A percentile compares a stretch with the other conserved stretches of the same genome.
phyloP scores from a whole-genome alignment of 306 rosid species.

The Begonia masoniana region DNA sequence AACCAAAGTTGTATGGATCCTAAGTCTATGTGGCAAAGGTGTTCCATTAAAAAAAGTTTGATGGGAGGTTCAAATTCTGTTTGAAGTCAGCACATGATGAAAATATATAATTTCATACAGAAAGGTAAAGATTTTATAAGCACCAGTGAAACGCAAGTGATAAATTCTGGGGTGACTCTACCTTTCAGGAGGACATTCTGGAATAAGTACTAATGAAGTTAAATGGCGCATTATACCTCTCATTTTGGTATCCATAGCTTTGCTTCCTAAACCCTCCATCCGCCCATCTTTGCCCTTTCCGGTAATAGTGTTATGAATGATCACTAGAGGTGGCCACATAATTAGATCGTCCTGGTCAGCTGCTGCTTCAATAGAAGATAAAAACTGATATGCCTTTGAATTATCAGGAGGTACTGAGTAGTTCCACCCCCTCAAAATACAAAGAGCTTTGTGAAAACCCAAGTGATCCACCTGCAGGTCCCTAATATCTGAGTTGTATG shows the following conservation, averaged over 20 bases:
- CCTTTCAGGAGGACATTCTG: conserved; percentile 10
- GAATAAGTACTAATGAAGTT: conserved; percentile 21
- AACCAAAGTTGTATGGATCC: too few relatives aligned
- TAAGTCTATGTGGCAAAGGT: too few relatives aligned
- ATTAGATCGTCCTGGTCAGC: conserved; percentile 26
- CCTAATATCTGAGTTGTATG: conserved; percentile 63
- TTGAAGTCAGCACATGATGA: too few relatives aligned
- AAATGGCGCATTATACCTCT: conserved; percentile 66
- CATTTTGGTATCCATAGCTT: conserved; percentile 71
- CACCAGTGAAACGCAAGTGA: too few relatives aligned
- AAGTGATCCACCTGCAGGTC: conserved; percentile 46
- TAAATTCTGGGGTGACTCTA: background rate
- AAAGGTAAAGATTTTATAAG: too few relatives aligned
- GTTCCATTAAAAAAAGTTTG: too few relatives aligned
- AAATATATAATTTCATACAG: too few relatives aligned
- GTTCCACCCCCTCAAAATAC: conserved; percentile 36
- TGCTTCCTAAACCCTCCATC: conserved; percentile 99
- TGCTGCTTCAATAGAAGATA: conserved; percentile 21
- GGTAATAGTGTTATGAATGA: conserved; percentile 27
- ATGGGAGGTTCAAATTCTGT: too few relatives aligned
- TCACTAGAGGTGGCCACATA: conserved; percentile 35
- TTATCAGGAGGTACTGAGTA: conserved; percentile 9
- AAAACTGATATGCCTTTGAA: conserved; percentile 17
- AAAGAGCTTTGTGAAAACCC: conserved; percentile 38
- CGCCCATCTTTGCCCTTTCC: conserved; percentile 46